Conservation (phyloP, 1,284 basidiomycete species). For the Rhodofomes roseus region DNA sequence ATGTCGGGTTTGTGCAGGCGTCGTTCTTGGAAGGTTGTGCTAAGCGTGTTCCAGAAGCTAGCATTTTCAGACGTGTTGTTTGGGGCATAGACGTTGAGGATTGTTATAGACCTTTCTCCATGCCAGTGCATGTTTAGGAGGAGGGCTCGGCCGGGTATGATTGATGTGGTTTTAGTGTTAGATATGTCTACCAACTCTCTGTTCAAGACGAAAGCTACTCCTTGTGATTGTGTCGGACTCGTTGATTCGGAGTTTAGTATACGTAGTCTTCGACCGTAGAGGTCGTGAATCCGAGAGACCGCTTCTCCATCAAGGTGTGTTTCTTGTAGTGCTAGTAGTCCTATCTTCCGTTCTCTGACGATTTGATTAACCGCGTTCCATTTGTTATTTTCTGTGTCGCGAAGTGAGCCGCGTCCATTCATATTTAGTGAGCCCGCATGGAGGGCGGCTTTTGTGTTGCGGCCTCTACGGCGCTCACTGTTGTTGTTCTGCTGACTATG, state of each 20-base stretch:
- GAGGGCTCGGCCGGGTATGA: background rate
- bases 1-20: background rate
- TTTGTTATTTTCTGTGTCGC: conserved; percentile 17
- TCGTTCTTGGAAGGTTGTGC: background rate
- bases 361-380: conserved; percentile 19
- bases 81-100: conserved; percentile 6
- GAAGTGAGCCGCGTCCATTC: conserved; percentile 8
- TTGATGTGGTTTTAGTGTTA: background rate
- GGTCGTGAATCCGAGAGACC: background rate
- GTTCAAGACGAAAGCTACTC: background rate
- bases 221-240: background rate
- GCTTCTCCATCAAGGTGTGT: background rate
- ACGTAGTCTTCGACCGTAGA: conserved; percentile 18
- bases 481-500: no score
- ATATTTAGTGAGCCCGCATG: background rate
- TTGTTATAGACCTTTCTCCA: conserved; percentile 7
- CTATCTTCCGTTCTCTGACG: conserved; percentile 19
- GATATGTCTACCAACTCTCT: background rate
- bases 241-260: background rate
- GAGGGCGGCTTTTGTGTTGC: background rate
- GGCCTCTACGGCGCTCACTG: no score
- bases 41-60: background rate
- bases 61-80: background rate
- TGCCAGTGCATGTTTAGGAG: background rate
- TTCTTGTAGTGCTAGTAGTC: conserved; percentile 22